Percentiles rank a stretch among this genome's conserved stretches.
phyloP scores from a whole-genome alignment of 768 basidiomycete genomes.

The Neoboletus subvelutipes region DNA sequence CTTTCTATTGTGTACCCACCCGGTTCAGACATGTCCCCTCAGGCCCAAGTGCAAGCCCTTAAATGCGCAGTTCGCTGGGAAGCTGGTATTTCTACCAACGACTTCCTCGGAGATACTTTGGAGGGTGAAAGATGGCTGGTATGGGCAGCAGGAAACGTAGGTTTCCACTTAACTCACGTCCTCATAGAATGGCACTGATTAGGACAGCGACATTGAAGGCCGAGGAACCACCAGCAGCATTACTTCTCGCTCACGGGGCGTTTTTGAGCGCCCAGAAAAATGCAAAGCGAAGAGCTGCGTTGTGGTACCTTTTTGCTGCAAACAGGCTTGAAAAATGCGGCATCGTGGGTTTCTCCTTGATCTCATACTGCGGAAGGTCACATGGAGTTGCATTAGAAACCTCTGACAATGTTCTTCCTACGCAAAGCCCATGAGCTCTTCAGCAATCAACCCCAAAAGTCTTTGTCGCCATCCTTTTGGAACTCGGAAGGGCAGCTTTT shows the following conservation, averaged over 20 bases:
- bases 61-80: conserved; percentile 78
- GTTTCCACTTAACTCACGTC: conserved; percentile 27
- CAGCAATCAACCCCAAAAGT: conserved; percentile 47
- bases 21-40: conserved; percentile 50
- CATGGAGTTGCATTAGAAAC: conserved; percentile 54
- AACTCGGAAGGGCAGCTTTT: conserved; percentile 58
- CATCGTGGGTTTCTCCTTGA: conserved; percentile 53
- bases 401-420: conserved; percentile 79
- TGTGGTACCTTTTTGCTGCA: conserved; percentile 80
- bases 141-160: conserved; percentile 79
- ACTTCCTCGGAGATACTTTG: conserved; percentile 56
- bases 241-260: conserved; percentile 82
- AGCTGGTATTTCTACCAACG: conserved; percentile 51
- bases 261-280: conserved; percentile 59
- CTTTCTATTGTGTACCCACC: conserved; percentile 47
- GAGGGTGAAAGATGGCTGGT: conserved; percentile 87
- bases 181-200: conserved; percentile 25
- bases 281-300: conserved; percentile 60
- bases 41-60: conserved; percentile 67
- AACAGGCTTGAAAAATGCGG: conserved; percentile 81
- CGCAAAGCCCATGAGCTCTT: conserved; percentile 69
- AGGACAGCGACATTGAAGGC: conserved; percentile 47
- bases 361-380: conserved; percentile 4
- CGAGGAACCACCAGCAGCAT: conserved; percentile 78
- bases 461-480: conserved; percentile 80